These are phyloP conservation scores for Macaranga tanarius DNA, from an alignment of 441 rosid species.

Conservation along the genomic window DNA sequence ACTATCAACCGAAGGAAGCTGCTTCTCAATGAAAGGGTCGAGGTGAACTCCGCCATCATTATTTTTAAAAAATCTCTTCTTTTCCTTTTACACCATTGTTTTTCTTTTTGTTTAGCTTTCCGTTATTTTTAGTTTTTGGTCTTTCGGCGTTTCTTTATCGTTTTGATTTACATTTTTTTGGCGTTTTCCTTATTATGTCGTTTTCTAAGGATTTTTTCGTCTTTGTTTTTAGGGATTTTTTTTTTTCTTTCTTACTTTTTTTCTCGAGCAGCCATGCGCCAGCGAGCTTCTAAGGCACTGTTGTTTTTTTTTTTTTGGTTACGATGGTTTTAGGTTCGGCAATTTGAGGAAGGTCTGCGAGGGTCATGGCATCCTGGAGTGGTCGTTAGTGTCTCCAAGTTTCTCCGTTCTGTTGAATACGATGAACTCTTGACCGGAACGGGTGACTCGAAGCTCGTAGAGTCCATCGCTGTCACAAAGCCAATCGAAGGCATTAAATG, in stretches of 20 bases:
- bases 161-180: too few relatives aligned
- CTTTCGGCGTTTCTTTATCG: too few relatives aligned
- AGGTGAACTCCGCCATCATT: neutral
- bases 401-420: slow-evolving; percentile 34
- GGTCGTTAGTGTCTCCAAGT: slow-evolving; percentile 37
- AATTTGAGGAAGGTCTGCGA: slow-evolving; percentile 44
- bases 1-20: neutral
- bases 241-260: too few relatives aligned
- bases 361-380: slow-evolving; percentile 46
- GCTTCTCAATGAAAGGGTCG: slow-evolving; percentile 10
- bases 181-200: too few relatives aligned
- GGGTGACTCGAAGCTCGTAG: slow-evolving; percentile 34
- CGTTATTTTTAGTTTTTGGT: too few relatives aligned
- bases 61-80: neutral
- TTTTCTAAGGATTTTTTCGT: neutral
- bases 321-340: slow-evolving; percentile 38
- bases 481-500: slow-evolving; percentile 42
- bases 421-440: slow-evolving; percentile 38
- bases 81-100: neutral
- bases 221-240: neutral
- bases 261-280: too few relatives aligned
- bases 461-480: slow-evolving; percentile 37
- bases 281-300: neutral
- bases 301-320: neutral
- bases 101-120: neutral